Evolutionary conservation across 108 stramenopile species (phyloP), one percentile per base, ranked within the genome.

Genomic region (Skeletonema grethae): DNA sequence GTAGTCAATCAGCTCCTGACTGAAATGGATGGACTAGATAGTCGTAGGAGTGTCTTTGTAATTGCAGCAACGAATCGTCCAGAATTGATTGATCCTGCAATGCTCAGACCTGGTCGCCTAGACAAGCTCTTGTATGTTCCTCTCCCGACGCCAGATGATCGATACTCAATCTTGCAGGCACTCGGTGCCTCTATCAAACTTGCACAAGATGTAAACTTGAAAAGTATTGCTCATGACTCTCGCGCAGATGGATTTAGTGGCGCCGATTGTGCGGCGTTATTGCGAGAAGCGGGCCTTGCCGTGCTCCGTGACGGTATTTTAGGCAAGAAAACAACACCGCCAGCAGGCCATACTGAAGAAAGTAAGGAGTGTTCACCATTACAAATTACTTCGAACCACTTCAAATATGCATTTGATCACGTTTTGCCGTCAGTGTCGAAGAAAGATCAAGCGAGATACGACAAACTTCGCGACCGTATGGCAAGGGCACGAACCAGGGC

Each of bases 1-100:
- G 98, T 99, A 22, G 97, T 99, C 41, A 99, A 98, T 86, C 98
- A 99, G 76, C 82, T 99, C 7, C 77, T 99, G 32, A 98, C 97
- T 2, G 99, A 99, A 82, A 96, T 99, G 95, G 98, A 99, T 86
- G 99, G 98, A 8, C 70, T 98, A 41, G 98, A 98, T 58, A 93
- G 84, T 58, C 83, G 97, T 18, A 88, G 95, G 57, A 90, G 87
- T 75, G 94, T 97, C 7, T 96, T 97, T 84, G 96, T 98, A 8
- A 95, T 98, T 80, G 98, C 91, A 20, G 98, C 98, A 0, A 98
- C 98, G 20, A 98, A 98, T 73, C 84, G 98, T 45, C 96, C 95
- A 5, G 96, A 98, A 63, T 72, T 97, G 38, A 90, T 98, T 36
- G 98, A 98, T 78, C 92, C 95, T 32, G 98, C 98, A 31, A 96